Evolutionary conservation across 345 rosid genomes (phyloP).

Genomic region (Viola odorata): DNA sequence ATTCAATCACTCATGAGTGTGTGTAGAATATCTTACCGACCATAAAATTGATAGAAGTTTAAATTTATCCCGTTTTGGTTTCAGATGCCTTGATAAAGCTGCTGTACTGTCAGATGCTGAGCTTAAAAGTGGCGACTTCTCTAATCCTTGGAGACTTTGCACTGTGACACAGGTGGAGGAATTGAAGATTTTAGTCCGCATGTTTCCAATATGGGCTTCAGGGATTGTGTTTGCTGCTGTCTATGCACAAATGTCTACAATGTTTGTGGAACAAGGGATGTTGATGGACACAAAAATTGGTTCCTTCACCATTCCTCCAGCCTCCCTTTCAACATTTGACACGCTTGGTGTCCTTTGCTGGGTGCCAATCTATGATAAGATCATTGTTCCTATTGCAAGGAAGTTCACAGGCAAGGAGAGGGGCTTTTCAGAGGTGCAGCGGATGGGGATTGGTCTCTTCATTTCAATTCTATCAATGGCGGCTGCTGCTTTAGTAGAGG

Average conservation of each 20-base stretch:
- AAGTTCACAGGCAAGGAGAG: slow-evolving; percentile 74
- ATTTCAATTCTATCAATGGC: slow-evolving; percentile 67
- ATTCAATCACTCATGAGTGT: no score
- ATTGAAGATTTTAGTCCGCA: slow-evolving; percentile 77
- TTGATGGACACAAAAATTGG: slow-evolving; percentile 78
- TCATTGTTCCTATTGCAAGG: slow-evolving; percentile 74
- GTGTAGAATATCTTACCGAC: not conserved
- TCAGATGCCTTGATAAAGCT: slow-evolving; percentile 93
- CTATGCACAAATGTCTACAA: slow-evolving; percentile 80
- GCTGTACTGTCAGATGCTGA: slow-evolving; percentile 69
- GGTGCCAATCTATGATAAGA: slow-evolving; percentile 76
- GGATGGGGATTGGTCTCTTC: slow-evolving; percentile 91
- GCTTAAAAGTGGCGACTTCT: slow-evolving; percentile 42
- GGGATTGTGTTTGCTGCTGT: slow-evolving; percentile 82
- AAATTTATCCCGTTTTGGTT: slow-evolving; percentile 8
- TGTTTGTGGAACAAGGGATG: slow-evolving; percentile 94
- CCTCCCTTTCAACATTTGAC: slow-evolving; percentile 76
- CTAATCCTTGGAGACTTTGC: slow-evolving; percentile 78
- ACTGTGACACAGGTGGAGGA: slow-evolving; percentile 94
- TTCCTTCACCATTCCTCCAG: slow-evolving; percentile 83
- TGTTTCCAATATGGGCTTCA: slow-evolving; percentile 95
- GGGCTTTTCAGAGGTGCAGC: slow-evolving; percentile 83
- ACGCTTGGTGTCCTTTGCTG: slow-evolving; percentile 72
- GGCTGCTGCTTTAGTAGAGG: slow-evolving; percentile 83
- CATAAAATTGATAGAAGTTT: not conserved